These are phyloP conservation scores for Neopestalotiopsis rosae DNA, from an alignment of 2,329 filamentous ascomycete genomes.

Conservation along the genomic window DNA sequence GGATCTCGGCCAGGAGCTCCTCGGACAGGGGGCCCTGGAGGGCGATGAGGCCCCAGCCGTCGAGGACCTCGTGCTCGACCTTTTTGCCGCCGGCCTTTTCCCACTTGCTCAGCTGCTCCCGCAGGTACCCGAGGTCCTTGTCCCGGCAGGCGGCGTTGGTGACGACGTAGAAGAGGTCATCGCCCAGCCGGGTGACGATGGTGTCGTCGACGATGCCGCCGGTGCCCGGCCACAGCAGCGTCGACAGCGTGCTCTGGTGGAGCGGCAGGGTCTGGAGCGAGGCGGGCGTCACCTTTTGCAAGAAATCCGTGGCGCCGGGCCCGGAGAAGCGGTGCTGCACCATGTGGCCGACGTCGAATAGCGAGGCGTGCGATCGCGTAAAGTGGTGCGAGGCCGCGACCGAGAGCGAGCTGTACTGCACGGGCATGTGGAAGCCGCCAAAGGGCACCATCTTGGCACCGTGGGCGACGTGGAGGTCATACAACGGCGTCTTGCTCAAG, in stretches of 20 bases:
- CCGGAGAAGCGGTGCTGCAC: constrained; percentile 87
- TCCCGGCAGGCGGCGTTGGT: constrained; percentile 92
- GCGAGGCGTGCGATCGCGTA: constrained; percentile 83
- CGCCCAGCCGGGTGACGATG: constrained; percentile 80
- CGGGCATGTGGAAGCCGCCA: constrained; percentile 89
- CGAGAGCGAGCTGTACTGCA: constrained; percentile 80
- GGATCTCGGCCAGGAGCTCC: constrained; percentile 68
- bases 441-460: constrained; percentile 98
- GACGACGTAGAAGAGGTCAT: constrained; percentile 85
- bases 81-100: constrained; percentile 56
- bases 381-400: constrained; percentile 88
- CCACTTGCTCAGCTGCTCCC: constrained; percentile 69
- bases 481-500: constrained; percentile 72
- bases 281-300: constrained; percentile 84
- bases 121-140: constrained; percentile 83
- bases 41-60: constrained; percentile 80
- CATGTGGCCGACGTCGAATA: constrained; percentile 98
- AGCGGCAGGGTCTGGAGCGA: constrained; percentile 66
- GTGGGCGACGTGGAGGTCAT: constrained; percentile 77
- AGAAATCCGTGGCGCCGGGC: constrained; percentile 78
- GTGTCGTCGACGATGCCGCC: constrained; percentile 96
- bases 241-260: constrained; percentile 82
- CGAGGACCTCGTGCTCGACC: constrained; percentile 72
- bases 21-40: constrained; percentile 85
- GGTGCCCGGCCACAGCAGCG: constrained; percentile 76